Conservation (phyloP, 305 asterid genomes). For the Nicotiana rustica region DNA sequence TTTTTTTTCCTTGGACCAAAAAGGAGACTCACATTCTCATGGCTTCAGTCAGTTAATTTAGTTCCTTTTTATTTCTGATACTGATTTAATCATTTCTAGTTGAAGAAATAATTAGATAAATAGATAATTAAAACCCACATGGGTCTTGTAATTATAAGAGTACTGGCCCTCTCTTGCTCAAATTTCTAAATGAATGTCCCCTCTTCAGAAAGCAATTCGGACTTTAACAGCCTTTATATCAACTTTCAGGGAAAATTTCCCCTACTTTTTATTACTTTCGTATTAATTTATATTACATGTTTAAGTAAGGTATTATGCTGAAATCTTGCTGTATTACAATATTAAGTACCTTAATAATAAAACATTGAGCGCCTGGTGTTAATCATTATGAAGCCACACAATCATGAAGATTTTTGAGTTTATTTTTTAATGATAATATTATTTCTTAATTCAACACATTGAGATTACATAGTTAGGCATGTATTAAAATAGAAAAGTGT, state of each 20-base stretch:
- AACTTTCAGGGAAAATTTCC: conserved; percentile 44
- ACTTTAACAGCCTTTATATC: conserved; percentile 55
- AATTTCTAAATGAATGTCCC: conserved; percentile 52
- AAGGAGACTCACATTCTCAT: too few species aligned
- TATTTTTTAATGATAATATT: neutral
- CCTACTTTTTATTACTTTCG: conserved; percentile 29
- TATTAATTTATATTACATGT: neutral
- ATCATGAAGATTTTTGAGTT: neutral
- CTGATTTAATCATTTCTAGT: neutral
- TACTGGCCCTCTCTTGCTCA: conserved; percentile 46
- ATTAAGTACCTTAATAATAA: neutral
- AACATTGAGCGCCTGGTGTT: conserved; percentile 22
- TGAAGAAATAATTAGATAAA: neutral
- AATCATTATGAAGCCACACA: conserved; percentile 20
- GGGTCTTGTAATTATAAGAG: conserved; percentile 52
- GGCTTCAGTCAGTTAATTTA: neutral
- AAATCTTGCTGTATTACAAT: conserved; percentile 9
- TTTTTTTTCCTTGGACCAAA: too few species aligned
- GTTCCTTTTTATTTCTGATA: neutral
- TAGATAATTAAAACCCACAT: conserved; percentile 43
- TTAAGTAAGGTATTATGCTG: neutral
- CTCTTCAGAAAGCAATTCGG: conserved; percentile 52
- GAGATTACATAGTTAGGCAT: neutral
- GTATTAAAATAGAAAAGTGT: neutral
- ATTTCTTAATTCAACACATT: neutral